A percentile compares a stretch with the other conserved stretches of the same genome.
phyloP scores from a whole-genome alignment of 2,329 filamentous ascomycete genomes.

The Trichothecium roseum region DNA sequence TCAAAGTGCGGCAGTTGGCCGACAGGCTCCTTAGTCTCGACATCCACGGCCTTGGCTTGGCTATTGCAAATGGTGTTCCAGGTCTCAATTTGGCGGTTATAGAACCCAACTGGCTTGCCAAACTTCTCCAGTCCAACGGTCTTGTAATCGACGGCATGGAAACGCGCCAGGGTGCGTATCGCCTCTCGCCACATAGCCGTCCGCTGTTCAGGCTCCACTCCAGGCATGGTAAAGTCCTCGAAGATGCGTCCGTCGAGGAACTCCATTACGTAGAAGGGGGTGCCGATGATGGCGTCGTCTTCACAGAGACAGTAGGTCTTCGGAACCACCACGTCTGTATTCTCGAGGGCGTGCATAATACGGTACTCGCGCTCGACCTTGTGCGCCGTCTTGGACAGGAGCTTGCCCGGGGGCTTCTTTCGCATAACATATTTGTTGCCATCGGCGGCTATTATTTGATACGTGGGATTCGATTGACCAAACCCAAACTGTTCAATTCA shows the following conservation, averaged over 20 bases:
- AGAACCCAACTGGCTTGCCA: conserved; percentile 69
- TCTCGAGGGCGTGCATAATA: conserved; percentile 71
- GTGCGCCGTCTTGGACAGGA: conserved; percentile 89
- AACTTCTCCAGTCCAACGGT: conserved; percentile 61
- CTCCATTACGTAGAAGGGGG: conserved; percentile 94
- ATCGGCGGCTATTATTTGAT: conserved; percentile 69
- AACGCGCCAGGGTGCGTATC: conserved; percentile 69
- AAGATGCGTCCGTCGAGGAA: conserved; percentile 92
- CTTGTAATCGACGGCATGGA: conserved; percentile 64
- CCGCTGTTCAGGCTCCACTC: conserved; percentile 56
- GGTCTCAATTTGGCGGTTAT: conserved; percentile 74
- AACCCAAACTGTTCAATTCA: conserved; percentile 81
- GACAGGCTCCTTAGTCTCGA: conserved; percentile 66
- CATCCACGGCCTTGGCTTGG: conserved; percentile 66
- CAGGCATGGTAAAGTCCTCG: conserved; percentile 75
- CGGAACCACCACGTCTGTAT: conserved; percentile 78
- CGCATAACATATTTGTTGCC: conserved; percentile 75
- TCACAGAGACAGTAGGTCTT: conserved; percentile 78
- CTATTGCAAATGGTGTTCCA: conserved; percentile 68
- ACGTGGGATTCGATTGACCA: conserved; percentile 95
- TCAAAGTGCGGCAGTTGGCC: conserved; percentile 77
- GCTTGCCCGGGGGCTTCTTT: conserved; percentile 93
- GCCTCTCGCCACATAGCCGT: conserved; percentile 79
- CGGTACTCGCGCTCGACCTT: conserved; percentile 93
- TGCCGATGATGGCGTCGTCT: conserved; percentile 70